Evolutionary conservation across 169 alveolate genomes (phyloP).

Genomic region (Eimeria sp.): DNA sequence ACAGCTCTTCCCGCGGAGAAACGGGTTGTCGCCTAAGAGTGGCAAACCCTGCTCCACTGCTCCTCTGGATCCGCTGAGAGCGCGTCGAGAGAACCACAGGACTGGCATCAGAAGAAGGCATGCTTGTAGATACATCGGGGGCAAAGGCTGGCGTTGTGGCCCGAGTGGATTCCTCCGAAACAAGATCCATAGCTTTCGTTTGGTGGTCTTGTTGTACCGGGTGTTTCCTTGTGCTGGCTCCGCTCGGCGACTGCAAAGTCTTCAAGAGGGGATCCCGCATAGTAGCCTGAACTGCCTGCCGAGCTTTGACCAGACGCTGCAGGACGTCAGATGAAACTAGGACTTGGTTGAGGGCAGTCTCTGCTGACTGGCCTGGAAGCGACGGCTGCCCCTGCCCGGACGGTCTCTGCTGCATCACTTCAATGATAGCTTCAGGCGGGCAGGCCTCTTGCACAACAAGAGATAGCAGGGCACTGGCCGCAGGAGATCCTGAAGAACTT

Average conservation of each 20-base stretch:
- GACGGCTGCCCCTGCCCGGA: constrained; percentile 10
- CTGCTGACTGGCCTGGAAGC: not conserved
- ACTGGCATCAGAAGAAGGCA: not conserved
- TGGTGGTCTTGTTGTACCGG: not conserved
- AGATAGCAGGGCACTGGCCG: constrained; percentile 44
- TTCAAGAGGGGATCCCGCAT: not conserved
- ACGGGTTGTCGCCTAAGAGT: constrained; percentile 46
- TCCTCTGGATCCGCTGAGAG: constrained; percentile 73
- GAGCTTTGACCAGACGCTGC: constrained; percentile 12
- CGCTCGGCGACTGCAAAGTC: not conserved
- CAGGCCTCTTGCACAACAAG: constrained; percentile 40
- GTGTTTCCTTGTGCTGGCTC: not conserved
- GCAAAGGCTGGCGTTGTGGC: not conserved
- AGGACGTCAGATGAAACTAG: constrained; percentile 20
- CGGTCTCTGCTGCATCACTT: constrained; percentile 51
- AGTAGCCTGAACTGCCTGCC: not conserved
- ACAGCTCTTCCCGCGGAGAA: constrained; percentile 58
- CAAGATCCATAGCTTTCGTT: constrained; percentile 28
- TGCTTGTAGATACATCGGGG: not conserved
- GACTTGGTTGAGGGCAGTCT: constrained; percentile 27
- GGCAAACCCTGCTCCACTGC: constrained; percentile 57
- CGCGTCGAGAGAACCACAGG: constrained; percentile 37
- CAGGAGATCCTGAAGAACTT: not conserved
- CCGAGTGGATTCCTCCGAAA: constrained; percentile 27
- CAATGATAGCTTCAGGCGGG: not conserved